Percentiles rank a stretch among this genome's conserved stretches.
Evolutionary conservation across 1,139 yeast genomes (phyloP).

Genomic region (Eremothecium sinecaudum): DNA sequence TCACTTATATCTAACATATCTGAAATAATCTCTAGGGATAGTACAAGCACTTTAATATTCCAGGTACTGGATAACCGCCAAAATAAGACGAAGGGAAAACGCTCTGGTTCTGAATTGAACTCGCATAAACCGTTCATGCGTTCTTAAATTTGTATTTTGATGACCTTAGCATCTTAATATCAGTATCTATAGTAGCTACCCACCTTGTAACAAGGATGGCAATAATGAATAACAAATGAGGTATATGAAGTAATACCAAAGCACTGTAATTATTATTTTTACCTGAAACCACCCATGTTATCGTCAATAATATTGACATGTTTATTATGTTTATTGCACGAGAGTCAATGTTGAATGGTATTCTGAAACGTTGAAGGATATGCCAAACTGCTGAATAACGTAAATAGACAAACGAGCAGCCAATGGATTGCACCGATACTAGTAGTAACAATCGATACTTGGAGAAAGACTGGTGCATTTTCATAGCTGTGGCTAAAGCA

Average conservation of each 20-base stretch:
- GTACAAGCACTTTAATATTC: conserved; percentile 19
- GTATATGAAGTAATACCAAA: conserved; percentile 19
- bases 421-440: conserved; percentile 22
- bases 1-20: conserved; percentile 18
- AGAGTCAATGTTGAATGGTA: conserved; percentile 17
- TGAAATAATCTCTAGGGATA: conserved; percentile 18
- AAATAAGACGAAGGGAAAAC: conserved; percentile 1
- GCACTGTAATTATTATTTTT: conserved; percentile 2
- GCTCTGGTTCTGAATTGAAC: conserved; percentile 2
- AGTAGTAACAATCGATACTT: conserved; percentile 10
- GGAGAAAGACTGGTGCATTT: conserved; percentile 8
- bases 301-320: conserved; percentile 16
- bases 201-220: conserved; percentile 18
- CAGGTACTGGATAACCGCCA: conserved; percentile 9
- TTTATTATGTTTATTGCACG: conserved; percentile 17
- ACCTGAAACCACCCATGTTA: conserved; percentile 16
- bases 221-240: conserved; percentile 20
- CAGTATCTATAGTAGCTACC: conserved; percentile 19
- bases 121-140: conserved; percentile 12
- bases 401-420: conserved; percentile 22
- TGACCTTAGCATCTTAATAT: conserved; percentile 14
- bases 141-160: conserved; percentile 28
- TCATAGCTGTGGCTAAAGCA: conserved; percentile 14
- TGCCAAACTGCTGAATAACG: conserved; percentile 22
- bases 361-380: conserved; percentile 11